These are phyloP conservation scores for Cucurbita ficifolia DNA, from an alignment of 306 rosid genomes.

Conservation along the genomic window DNA sequence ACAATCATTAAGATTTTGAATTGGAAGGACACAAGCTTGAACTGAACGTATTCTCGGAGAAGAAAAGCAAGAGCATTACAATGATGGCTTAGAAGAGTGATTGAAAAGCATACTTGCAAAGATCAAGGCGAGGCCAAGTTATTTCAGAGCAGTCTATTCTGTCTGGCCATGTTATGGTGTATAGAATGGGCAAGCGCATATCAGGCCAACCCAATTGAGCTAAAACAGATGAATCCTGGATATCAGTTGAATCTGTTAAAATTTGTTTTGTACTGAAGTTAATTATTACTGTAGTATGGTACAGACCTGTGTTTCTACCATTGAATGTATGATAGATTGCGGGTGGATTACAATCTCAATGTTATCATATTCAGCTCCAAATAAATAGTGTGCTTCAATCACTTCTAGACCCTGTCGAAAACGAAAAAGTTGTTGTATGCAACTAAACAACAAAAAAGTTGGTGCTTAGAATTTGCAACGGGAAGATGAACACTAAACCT, in stretches of 20 bases:
- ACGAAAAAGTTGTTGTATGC: not conserved
- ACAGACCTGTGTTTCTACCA: slow-evolving; percentile 90
- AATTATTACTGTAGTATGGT: not conserved
- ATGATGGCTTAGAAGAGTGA: not conserved
- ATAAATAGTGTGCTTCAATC: slow-evolving; percentile 94
- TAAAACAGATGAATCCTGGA: slow-evolving; percentile 89
- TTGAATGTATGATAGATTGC: slow-evolving; percentile 91
- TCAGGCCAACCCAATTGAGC: slow-evolving; percentile 99
- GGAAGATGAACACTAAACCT: slow-evolving; percentile 33
- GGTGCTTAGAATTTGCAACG: not conserved
- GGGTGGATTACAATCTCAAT: slow-evolving; percentile 91
- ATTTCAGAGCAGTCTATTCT: slow-evolving; percentile 84
- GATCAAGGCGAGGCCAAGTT: slow-evolving; percentile 99
- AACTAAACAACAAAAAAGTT: not conserved
- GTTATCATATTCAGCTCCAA: slow-evolving; percentile 83
- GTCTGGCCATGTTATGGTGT: slow-evolving; percentile 95
- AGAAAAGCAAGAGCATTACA: not conserved
- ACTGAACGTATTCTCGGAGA: not conserved
- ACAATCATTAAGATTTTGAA: too few relatives aligned
- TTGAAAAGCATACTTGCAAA: slow-evolving; percentile 59
- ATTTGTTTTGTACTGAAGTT: not conserved
- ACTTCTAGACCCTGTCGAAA: slow-evolving; percentile 80
- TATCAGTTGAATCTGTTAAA: not conserved
- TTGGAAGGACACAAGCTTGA: too few relatives aligned
- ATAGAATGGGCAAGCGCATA: slow-evolving; percentile 98